These are phyloP conservation scores for Umbelopsis sp. DNA, from an alignment of 371 early-diverging fungal species.

Conservation along the genomic window DNA sequence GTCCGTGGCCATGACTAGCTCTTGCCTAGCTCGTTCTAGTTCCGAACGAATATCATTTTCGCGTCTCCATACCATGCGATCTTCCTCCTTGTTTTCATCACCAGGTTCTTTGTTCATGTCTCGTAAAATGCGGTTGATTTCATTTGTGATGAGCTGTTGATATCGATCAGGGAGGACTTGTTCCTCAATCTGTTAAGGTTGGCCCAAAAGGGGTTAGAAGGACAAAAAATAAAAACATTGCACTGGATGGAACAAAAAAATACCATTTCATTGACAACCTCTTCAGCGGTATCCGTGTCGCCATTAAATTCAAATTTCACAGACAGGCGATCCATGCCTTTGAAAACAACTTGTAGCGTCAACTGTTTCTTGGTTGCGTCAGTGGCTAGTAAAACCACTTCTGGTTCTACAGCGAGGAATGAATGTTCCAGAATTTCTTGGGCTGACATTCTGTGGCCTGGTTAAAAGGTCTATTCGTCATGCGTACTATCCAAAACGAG, in stretches of 20 bases:
- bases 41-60: slow-evolving; percentile 50
- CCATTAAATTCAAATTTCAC: slow-evolving; percentile 82
- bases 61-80: slow-evolving; percentile 47
- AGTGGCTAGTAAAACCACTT: slow-evolving; percentile 57
- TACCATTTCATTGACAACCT: slow-evolving; percentile 79
- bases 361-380: slow-evolving; percentile 59
- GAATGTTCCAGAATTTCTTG: slow-evolving; percentile 53
- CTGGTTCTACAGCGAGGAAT: slow-evolving; percentile 61
- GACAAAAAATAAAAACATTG: too few species aligned
- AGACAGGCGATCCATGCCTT: slow-evolving; percentile 67
- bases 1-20: slow-evolving; percentile 38
- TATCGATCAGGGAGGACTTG: slow-evolving; percentile 67
- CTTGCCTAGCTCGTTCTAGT: slow-evolving; percentile 38
- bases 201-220: too few species aligned
- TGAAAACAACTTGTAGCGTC: slow-evolving; percentile 73
- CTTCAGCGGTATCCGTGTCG: slow-evolving; percentile 79
- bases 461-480: background rate
- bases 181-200: slow-evolving; percentile 55
- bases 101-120: slow-evolving; percentile 55
- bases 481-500: too few species aligned
- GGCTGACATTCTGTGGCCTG: slow-evolving; percentile 44
- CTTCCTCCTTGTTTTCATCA: slow-evolving; percentile 48
- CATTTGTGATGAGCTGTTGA: slow-evolving; percentile 70
- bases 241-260: too few species aligned
- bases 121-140: slow-evolving; percentile 75